Evolutionary conservation across 768 basidiomycete species (phyloP).

Genomic region (Lentinula lateritia): DNA sequence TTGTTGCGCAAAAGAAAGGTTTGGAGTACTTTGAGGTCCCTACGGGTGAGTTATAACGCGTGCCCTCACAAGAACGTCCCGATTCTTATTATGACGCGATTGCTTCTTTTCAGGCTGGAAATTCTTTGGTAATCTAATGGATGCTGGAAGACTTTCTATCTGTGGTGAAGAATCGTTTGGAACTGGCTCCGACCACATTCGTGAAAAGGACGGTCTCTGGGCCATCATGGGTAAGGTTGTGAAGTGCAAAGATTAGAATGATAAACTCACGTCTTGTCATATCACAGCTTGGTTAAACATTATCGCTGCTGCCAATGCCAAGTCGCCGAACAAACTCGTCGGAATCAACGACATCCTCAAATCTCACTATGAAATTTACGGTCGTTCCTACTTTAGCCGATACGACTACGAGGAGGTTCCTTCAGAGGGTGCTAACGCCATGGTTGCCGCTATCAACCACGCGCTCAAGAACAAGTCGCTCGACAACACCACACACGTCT

Average conservation of each 20-base stretch:
- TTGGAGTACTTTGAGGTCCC: constrained; percentile 94
- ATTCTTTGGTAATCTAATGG: constrained; percentile 99
- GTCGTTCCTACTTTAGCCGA: constrained; percentile 96
- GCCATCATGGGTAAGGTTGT: constrained; percentile 77
- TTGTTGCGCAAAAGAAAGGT: constrained; percentile 91
- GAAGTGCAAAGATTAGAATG: constrained; percentile 1
- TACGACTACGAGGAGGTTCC: constrained; percentile 99
- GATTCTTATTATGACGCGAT: neutral
- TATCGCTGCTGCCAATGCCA: constrained; percentile 80
- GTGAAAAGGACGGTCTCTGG: constrained; percentile 99
- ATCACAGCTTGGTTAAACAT: constrained; percentile 92
- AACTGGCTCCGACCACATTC: constrained; percentile 99
- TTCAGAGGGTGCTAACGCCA: constrained; percentile 81
- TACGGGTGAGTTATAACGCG: constrained; percentile 53
- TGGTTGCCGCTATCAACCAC: constrained; percentile 74
- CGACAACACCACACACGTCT: constrained; percentile 59
- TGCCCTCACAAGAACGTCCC: neutral
- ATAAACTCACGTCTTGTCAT: constrained; percentile 2
- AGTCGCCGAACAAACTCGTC: constrained; percentile 67
- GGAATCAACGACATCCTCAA: constrained; percentile 90
- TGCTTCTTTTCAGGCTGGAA: constrained; percentile 76
- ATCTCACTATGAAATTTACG: constrained; percentile 87
- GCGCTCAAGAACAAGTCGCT: constrained; percentile 66
- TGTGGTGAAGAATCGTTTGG: constrained; percentile 99
- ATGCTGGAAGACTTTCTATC: constrained; percentile 94